A percentile compares a stretch with the other conserved stretches of the same genome.
Conservation (phyloP, 169 alveolate genomes). For the Theileria parva region DNA sequence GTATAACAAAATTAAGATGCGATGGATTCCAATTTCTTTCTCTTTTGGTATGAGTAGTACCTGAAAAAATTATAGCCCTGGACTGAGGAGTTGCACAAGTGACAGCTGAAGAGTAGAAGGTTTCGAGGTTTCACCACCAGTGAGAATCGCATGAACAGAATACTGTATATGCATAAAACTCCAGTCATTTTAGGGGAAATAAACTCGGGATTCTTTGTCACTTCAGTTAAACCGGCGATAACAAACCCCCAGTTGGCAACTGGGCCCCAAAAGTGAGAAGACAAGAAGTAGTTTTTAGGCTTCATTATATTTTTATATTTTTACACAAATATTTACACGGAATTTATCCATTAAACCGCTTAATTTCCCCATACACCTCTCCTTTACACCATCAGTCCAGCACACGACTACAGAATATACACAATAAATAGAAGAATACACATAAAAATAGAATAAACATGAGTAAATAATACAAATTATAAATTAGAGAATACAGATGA, state of each 20-base stretch:
- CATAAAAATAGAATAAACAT: too few relatives aligned
- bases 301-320: slow-evolving; percentile 2
- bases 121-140: slow-evolving; percentile 86
- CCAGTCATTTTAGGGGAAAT: slow-evolving; percentile 88
- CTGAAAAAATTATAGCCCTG: slow-evolving; percentile 74
- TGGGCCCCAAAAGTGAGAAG: slow-evolving; percentile 95
- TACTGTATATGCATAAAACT: slow-evolving; percentile 84
- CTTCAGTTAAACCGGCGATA: slow-evolving; percentile 85
- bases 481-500: too few relatives aligned
- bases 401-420: background rate
- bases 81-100: slow-evolving; percentile 79
- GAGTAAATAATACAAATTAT: too few relatives aligned
- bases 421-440: too few relatives aligned
- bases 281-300: slow-evolving; percentile 45
- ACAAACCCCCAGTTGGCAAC: slow-evolving; percentile 94
- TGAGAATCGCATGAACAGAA: slow-evolving; percentile 90
- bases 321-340: background rate
- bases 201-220: slow-evolving; percentile 82
- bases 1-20: background rate
- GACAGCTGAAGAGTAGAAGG: slow-evolving; percentile 84
- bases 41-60: slow-evolving; percentile 27
- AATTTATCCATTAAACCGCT: background rate
- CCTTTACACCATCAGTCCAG: background rate
- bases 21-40: background rate
- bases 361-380: background rate